Evolutionary conservation across 768 basidiomycete genomes (phyloP), one percentile per base, ranked within the genome.

Genomic region (Arthromyces matolae): DNA sequence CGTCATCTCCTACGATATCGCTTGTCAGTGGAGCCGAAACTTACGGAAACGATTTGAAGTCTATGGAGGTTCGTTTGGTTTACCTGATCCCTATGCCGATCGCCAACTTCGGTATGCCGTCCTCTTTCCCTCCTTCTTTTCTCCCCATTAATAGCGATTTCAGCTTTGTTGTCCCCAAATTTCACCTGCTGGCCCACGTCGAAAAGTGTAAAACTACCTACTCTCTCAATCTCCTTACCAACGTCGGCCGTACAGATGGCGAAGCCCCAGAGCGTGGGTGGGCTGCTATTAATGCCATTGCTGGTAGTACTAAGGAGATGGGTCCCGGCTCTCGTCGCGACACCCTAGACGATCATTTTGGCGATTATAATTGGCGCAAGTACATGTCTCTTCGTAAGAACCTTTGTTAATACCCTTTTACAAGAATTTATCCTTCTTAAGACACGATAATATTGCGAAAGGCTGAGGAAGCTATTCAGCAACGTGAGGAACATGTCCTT

Each of bases 111-210:
- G n/a, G n/a, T n/a, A n/a, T n/a, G n/a, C n/a, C n/a, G n/a, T n/a
- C n/a, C n/a, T n/a, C n/a, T n/a, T n/a, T n/a, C n/a, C n/a, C n/a
- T n/a, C n/a, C n/a, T n/a, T n/a, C n/a, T n/a, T n/a, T n/a, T n/a
- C n/a, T n/a, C n/a, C n/a, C n/a, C n/a, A n/a, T n/a, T n/a, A n/a
- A n/a, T n/a, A n/a, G n/a, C n/a, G n/a, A n/a, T n/a, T n/a, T n/a
- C n/a, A 24, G 29, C 0, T 60, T 49, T 25, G 32, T 59, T 2
- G 51, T 69, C 12, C 68, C 68, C 1, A 68, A 68, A 44, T 64
- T 69, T 24, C 67, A 68, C 36, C 43, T 66, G 2, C 44, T 56
- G 0, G 58, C 60, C 9, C 68, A 69, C 34, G 35, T 25, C 3
- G 31, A 37, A 10, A n/a, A 18, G 12, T 65, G 66, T 42, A 60